Conservation (phyloP, 2,329 filamentous ascomycete genomes). For the Dactylellina cionopaga region DNA sequence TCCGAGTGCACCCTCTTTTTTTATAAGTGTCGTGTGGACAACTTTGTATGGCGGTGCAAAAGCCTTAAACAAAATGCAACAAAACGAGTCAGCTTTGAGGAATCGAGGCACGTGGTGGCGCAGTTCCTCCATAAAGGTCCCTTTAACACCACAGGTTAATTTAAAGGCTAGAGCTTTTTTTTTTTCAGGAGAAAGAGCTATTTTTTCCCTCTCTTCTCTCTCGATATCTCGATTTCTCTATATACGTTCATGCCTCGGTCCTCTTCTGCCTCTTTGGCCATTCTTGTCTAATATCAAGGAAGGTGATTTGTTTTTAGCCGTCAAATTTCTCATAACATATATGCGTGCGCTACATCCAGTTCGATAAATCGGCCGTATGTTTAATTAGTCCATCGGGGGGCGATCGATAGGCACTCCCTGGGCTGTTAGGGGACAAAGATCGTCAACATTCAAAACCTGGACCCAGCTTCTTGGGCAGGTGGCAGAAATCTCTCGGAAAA, state of each 20-base stretch:
- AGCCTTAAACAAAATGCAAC: slow-evolving; percentile 40
- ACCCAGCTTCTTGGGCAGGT: slow-evolving; percentile 23
- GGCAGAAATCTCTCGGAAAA: too few species aligned
- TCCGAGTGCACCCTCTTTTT: slow-evolving; percentile 2
- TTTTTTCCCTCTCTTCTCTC: not conserved
- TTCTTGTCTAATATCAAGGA: too few species aligned
- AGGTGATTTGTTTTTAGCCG: too few species aligned
- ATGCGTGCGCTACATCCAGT: too few species aligned
- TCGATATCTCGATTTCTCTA: not conserved
- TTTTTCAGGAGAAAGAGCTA: not conserved
- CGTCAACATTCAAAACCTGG: not conserved
- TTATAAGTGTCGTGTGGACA: slow-evolving; percentile 31
- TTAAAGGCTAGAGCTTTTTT: not conserved
- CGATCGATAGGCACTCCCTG: slow-evolving; percentile 5
- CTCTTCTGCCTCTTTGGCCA: too few species aligned
- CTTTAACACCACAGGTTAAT: not conserved
- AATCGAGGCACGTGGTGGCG: slow-evolving; percentile 50
- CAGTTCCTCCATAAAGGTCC: slow-evolving; percentile 12
- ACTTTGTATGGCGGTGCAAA: slow-evolving; percentile 30
- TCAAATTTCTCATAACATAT: too few species aligned
- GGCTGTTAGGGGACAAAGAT: too few species aligned
- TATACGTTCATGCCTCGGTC: not conserved
- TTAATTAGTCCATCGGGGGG: not conserved
- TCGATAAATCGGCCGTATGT: too few species aligned
- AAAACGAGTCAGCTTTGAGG: slow-evolving; percentile 51